Evolutionary conservation across 1,284 basidiomycete species (phyloP), one percentile per base, ranked within the genome.

Genomic region (Pseudozyma sp.): DNA sequence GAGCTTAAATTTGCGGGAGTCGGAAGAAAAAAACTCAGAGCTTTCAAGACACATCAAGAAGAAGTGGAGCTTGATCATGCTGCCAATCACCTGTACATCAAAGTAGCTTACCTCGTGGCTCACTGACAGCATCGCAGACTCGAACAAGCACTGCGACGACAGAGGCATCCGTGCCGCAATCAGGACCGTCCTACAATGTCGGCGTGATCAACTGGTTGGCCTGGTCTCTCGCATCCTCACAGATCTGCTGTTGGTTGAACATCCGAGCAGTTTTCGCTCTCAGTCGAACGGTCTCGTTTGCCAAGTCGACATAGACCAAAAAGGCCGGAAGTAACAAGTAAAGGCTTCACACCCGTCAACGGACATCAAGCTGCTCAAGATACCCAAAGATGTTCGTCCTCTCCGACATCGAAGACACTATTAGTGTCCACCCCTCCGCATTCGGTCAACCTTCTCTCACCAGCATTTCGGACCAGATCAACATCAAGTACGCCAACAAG

Each of bases 401-500:
- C 3, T 52, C 80, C 7, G 78, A 80, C 19, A 79, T 82, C 57
- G 58, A 78, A 90, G 90, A 95, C 85, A 94, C 92, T 1, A 90
- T 94, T 52, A 89, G 91, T 5, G 88, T 95, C 14, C 90, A 92
- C 60, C 92, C 93, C 3, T 88, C 88, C 9, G 89, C 92, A 72
- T 94, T 94, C 76, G 90, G 89, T 2, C 87, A 89, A 3, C 90
- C 91, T 0, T 88, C 89, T 48, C 91, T 91, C 53, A 89, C 91
- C 51, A 92, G 92, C 0, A 88, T 95, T 61, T 90, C 88, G 7
- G 89, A 90, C 55, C 92, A 93, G 83, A 88, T 95, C 73, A 94
- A 95, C 87, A 92, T 92, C 85, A 97, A 97, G 85, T 98, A 95
- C 77, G 92, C 95, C 9, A 97, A 98, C 85, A 90, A 91, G 75